A percentile compares a stretch with the other conserved stretches of the same genome.
Evolutionary conservation across 1,284 basidiomycete genomes (phyloP).

Genomic region (Albatrellus sp.): DNA sequence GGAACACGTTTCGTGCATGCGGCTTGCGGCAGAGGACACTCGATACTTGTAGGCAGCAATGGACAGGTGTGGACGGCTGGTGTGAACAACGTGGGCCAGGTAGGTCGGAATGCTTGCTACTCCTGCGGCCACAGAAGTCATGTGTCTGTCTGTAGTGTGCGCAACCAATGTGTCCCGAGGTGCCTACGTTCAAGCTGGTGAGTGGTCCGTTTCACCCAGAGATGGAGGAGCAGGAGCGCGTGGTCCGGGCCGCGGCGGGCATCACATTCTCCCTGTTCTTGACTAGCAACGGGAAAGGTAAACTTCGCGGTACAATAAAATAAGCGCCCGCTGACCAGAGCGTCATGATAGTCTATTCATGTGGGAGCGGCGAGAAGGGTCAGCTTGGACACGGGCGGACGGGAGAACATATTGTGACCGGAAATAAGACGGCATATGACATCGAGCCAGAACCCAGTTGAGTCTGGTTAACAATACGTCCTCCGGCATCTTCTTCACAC

Average conservation of each 20-base stretch:
- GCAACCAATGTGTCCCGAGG: slow-evolving; percentile 48
- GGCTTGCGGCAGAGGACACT: slow-evolving; percentile 74
- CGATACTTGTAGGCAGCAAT: slow-evolving; percentile 70
- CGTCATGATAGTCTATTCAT: slow-evolving; percentile 55
- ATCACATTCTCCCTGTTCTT: slow-evolving; percentile 76
- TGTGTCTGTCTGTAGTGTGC: slow-evolving; percentile 43
- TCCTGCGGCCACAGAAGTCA: not conserved
- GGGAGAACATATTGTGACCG: slow-evolving; percentile 78
- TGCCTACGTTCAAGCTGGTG: slow-evolving; percentile 53
- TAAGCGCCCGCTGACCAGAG: slow-evolving; percentile 1
- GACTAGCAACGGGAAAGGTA: slow-evolving; percentile 68
- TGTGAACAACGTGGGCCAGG: slow-evolving; percentile 75
- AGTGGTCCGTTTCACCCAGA: slow-evolving; percentile 41
- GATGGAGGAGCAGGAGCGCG: slow-evolving; percentile 52
- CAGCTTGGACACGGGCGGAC: slow-evolving; percentile 88
- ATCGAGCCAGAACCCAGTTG: slow-evolving; percentile 65
- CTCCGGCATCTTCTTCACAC: slow-evolving; percentile 4
- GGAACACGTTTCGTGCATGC: slow-evolving; percentile 68
- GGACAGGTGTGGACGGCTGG: slow-evolving; percentile 82
- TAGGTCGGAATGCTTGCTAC: slow-evolving; percentile 20
- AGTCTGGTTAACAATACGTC: slow-evolving; percentile 15
- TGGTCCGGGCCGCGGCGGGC: slow-evolving; percentile 70
- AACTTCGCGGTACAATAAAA: not conserved
- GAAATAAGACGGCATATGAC: slow-evolving; percentile 74
- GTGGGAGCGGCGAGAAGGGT: slow-evolving; percentile 88